Evolutionary conservation across 2,329 filamentous ascomycete genomes (phyloP).

Genomic region (Epichloe sibirici): DNA sequence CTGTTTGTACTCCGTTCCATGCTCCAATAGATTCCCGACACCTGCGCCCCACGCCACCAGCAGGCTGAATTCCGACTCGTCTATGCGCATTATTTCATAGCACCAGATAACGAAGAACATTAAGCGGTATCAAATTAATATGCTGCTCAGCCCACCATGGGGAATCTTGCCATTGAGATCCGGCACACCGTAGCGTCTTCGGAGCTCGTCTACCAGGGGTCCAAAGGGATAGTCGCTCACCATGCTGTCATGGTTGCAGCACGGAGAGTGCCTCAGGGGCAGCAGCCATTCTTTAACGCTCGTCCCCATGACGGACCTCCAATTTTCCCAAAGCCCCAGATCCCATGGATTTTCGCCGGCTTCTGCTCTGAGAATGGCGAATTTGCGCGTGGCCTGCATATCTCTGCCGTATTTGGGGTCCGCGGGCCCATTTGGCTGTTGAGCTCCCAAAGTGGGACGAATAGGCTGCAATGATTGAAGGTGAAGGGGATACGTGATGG

Average conservation of each 20-base stretch:
- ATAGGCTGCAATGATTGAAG: constrained; percentile 19
- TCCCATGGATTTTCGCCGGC: constrained; percentile 80
- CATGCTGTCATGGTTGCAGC: constrained; percentile 51
- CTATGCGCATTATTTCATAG: no score
- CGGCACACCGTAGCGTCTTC: constrained; percentile 23
- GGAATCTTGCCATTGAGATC: constrained; percentile 1
- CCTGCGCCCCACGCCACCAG: no score
- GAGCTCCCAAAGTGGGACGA: background rate
- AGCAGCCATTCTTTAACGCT: constrained; percentile 65
- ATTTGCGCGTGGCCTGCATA: constrained; percentile 47
- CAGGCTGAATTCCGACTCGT: no score
- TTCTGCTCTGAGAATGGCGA: constrained; percentile 64
- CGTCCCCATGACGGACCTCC: constrained; percentile 68
- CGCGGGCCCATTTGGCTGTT: constrained; percentile 8
- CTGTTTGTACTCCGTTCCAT: no score
- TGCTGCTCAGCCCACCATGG: no score
- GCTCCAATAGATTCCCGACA: no score
- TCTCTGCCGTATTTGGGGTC: constrained; percentile 22
- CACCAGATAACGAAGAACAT: no score
- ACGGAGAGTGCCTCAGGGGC: constrained; percentile 64
- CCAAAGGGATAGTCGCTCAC: constrained; percentile 60
- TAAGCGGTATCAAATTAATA: no score
- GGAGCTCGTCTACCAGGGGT: constrained; percentile 44
- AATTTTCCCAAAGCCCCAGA: constrained; percentile 56
- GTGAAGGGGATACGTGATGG: constrained; percentile 47